Evolutionary conservation across 805 yeast genomes (phyloP).

Genomic region (Aciculoconidium aculeatum): DNA sequence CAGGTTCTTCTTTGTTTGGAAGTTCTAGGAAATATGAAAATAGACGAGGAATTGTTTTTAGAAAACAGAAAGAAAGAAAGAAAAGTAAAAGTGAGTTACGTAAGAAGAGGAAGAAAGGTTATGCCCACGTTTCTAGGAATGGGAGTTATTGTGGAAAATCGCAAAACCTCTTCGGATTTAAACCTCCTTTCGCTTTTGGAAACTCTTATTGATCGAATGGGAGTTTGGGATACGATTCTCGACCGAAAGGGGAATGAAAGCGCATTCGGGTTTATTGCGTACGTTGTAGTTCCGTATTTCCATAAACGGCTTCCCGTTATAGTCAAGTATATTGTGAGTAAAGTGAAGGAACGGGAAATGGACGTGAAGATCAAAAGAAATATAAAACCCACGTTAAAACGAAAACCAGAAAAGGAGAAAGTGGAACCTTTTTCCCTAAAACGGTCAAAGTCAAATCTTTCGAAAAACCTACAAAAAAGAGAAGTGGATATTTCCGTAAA

Average conservation of each 20-base stretch:
- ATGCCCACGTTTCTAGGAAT: slow-evolving; percentile 40
- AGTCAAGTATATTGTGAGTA: slow-evolving; percentile 40
- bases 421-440: slow-evolving; percentile 30
- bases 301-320: slow-evolving; percentile 43
- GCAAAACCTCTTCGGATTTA: not conserved
- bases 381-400: slow-evolving; percentile 4
- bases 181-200: slow-evolving; percentile 27
- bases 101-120: slow-evolving; percentile 20
- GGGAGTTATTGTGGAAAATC: slow-evolving; percentile 18
- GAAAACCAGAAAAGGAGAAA: slow-evolving; percentile 4
- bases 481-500: slow-evolving; percentile 34
- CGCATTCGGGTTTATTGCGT: slow-evolving; percentile 43
- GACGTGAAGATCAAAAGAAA: slow-evolving; percentile 14
- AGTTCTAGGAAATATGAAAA: slow-evolving; percentile 26
- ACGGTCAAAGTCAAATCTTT: slow-evolving; percentile 35
- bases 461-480: slow-evolving; percentile 31
- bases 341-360: slow-evolving; percentile 43
- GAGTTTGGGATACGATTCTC: slow-evolving; percentile 47
- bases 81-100: slow-evolving; percentile 15
- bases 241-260: slow-evolving; percentile 33
- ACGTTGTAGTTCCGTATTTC: slow-evolving; percentile 50
- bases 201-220: slow-evolving; percentile 45
- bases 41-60: slow-evolving; percentile 33
- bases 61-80: slow-evolving; percentile 15
- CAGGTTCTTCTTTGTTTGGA: slow-evolving; percentile 48